Evolutionary conservation across 2,329 filamentous ascomycete species (phyloP).

Genomic region (Penicillium concentricum): DNA sequence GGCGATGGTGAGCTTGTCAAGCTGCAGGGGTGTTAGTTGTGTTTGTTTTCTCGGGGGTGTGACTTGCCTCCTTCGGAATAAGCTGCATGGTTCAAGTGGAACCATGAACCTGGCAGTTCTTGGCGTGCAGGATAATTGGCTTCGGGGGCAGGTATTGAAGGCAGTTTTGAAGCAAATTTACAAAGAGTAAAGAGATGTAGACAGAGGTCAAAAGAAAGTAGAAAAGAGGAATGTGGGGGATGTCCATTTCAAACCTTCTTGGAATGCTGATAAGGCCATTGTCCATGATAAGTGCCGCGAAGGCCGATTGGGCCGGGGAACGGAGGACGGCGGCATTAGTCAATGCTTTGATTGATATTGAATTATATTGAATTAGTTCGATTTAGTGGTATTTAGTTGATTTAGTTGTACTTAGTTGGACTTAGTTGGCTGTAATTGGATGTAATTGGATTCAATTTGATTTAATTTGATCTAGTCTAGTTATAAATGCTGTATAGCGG

Average conservation of each 20-base stretch:
- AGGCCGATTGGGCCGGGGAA: conserved; percentile 22
- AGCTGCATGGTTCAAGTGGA: conserved; percentile 43
- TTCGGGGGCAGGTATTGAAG: background rate
- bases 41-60: background rate
- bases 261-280: conserved; percentile 11
- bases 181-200: background rate
- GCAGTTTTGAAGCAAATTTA: background rate
- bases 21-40: conserved; percentile 50
- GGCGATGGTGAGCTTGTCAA: conserved; percentile 93
- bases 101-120: conserved; percentile 15
- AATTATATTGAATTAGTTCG: background rate
- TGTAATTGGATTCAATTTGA: too few relatives aligned
- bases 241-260: conserved; percentile 11
- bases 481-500: background rate
- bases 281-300: conserved; percentile 19
- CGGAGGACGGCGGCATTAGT: conserved; percentile 21
- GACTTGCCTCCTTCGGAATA: conserved; percentile 47
- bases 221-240: conserved; percentile 19
- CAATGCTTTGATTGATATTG: conserved; percentile 17
- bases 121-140: conserved; percentile 15
- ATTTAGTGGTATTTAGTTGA: background rate
- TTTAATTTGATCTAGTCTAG: background rate
- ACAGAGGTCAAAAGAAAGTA: background rate
- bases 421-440: background rate
- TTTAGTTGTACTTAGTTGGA: background rate